Evolutionary conservation across 352 stramenopile species (phyloP).

Genomic region (Phytopythium sindhum): DNA sequence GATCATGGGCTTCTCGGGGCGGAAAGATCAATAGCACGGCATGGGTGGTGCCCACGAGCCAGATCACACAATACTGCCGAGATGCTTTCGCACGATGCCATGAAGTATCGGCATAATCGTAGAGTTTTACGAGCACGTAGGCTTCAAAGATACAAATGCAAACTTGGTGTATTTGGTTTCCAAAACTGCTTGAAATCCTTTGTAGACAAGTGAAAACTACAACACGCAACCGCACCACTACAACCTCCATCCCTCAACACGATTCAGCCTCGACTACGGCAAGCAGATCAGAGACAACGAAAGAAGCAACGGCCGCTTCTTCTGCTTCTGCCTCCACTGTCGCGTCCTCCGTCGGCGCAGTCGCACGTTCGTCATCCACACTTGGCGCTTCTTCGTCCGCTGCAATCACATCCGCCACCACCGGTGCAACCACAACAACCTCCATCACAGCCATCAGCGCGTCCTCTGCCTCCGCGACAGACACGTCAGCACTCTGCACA

Average conservation of each 20-base stretch:
- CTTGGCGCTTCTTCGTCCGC: not conserved
- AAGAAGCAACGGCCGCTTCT: too few species aligned
- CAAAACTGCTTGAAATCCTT: not conserved
- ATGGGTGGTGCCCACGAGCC: not conserved
- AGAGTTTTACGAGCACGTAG: not conserved
- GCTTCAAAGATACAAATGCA: not conserved
- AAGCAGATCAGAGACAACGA: too few species aligned
- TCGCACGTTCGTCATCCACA: too few species aligned
- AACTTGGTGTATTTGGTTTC: not conserved
- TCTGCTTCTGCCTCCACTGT: too few species aligned
- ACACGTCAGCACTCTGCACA: too few species aligned
- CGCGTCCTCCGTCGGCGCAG: too few species aligned
- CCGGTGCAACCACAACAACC: too few species aligned
- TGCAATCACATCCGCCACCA: fast-evolving
- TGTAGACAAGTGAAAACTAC: not conserved
- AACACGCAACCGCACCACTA: not conserved
- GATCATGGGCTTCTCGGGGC: slow-evolving; percentile 26
- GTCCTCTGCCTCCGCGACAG: not conserved
- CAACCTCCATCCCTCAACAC: not conserved
- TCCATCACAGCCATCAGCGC: not conserved
- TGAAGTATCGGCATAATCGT: not conserved
- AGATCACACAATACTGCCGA: not conserved
- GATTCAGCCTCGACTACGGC: not conserved
- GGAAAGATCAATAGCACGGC: slow-evolving; percentile 16
- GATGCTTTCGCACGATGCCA: not conserved